Percentiles rank a stretch among this genome's conserved stretches.
Evolutionary conservation across 768 basidiomycete genomes (phyloP).

Genomic region (Amanita thiersii): DNA sequence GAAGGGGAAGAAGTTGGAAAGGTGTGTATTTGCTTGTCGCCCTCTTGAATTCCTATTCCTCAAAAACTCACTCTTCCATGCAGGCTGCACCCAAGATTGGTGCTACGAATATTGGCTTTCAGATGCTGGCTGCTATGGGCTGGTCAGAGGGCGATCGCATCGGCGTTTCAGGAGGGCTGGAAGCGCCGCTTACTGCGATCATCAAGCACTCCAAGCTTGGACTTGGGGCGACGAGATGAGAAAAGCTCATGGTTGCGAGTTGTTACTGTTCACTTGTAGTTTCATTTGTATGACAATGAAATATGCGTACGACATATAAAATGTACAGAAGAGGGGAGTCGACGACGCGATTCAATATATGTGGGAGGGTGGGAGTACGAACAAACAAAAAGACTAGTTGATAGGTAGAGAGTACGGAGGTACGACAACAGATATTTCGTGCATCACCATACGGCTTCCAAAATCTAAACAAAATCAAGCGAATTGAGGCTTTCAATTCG

Average conservation of each 20-base stretch:
- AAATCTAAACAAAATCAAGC: too few relatives aligned
- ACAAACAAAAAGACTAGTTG: too few relatives aligned
- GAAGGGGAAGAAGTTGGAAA: constrained; percentile 90
- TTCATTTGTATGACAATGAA: not conserved
- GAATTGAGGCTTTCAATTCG: too few relatives aligned
- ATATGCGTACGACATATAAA: too few relatives aligned
- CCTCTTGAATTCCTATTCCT: not conserved
- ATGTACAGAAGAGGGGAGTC: not conserved
- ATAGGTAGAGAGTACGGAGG: too few relatives aligned
- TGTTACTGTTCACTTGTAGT: too few relatives aligned
- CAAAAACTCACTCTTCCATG: constrained; percentile 2
- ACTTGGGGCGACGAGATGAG: constrained; percentile 53
- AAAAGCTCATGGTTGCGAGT: not conserved
- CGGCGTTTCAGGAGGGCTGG: constrained; percentile 59
- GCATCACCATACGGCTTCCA: too few relatives aligned
- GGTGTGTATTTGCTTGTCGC: constrained; percentile 25
- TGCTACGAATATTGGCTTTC: constrained; percentile 77
- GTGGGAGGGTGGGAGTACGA: too few relatives aligned
- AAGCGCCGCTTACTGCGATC: constrained; percentile 71
- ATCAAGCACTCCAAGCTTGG: constrained; percentile 85
- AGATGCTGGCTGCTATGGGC: constrained; percentile 84
- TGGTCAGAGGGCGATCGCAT: constrained; percentile 81
- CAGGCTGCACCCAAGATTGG: constrained; percentile 79
- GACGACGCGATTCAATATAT: not conserved
- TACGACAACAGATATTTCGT: too few relatives aligned